Percentiles rank a stretch among this genome's conserved stretches.
These are phyloP conservation scores for Castanea crenata DNA, from an alignment of 306 rosid species.

Conservation along the genomic window DNA sequence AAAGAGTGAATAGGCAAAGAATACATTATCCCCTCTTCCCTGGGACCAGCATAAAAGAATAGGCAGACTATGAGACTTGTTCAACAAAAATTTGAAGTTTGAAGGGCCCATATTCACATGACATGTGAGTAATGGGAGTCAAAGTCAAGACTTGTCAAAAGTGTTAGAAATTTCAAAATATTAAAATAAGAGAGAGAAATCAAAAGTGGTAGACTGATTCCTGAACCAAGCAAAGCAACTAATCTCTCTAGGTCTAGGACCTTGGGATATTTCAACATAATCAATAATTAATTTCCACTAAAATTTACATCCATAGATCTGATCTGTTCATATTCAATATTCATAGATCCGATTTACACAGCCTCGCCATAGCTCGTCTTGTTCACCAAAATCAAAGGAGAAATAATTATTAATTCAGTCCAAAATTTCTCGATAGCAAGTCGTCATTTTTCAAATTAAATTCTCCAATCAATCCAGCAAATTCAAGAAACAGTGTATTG, in stretches of 20 bases:
- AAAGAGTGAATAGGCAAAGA: not conserved
- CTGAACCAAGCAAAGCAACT: not conserved
- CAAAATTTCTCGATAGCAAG: too few species aligned
- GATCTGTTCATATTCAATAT: not conserved
- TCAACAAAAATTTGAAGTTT: not conserved
- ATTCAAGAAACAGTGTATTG: not conserved
- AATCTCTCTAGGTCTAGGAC: too few species aligned
- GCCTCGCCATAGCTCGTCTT: too few species aligned
- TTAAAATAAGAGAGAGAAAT: not conserved
- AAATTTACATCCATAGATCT: not conserved
- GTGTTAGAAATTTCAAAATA: not conserved
- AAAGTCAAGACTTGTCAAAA: not conserved
- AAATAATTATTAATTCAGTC: too few species aligned
- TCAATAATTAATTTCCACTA: not conserved
- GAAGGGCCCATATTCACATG: not conserved
- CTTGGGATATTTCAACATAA: not conserved
- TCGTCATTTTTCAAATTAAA: too few species aligned
- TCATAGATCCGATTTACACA: not conserved
- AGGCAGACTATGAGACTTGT: not conserved
- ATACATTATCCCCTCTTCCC: too few species aligned
- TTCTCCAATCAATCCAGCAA: too few species aligned
- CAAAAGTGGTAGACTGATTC: not conserved
- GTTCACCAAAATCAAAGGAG: too few species aligned
- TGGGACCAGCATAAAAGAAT: not conserved
- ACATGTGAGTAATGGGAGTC: not conserved